Evolutionary conservation across 2,329 filamentous ascomycete genomes (phyloP).

Genomic region (Penicillium griseofulvum): DNA sequence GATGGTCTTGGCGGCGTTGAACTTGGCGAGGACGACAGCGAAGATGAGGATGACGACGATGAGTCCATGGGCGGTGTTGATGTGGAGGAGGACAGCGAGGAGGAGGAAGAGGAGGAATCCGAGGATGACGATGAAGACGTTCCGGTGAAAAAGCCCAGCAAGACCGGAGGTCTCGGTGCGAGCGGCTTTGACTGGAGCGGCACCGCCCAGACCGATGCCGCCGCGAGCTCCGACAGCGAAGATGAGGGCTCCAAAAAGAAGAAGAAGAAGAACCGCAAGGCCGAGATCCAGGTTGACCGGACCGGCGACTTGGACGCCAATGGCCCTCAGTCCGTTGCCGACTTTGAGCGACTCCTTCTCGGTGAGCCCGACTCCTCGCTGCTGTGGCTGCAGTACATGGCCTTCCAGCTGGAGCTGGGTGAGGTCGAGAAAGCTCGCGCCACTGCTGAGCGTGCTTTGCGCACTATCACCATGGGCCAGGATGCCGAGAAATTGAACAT

Average conservation of each 20-base stretch:
- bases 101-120: constrained; percentile 40
- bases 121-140: constrained; percentile 43
- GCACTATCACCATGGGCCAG: constrained; percentile 86
- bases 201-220: constrained; percentile 55
- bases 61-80: constrained; percentile 47
- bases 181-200: constrained; percentile 88
- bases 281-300: constrained; percentile 77
- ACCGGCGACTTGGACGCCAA: constrained; percentile 89
- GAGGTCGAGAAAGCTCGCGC: constrained; percentile 85
- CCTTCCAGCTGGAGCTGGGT: constrained; percentile 91
- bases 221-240: constrained; percentile 52
- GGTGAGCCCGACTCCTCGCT: constrained; percentile 90
- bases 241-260: constrained; percentile 50
- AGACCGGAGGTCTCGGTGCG: constrained; percentile 60
- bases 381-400: constrained; percentile 97
- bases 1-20: constrained; percentile 32
- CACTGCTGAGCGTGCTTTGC: constrained; percentile 84
- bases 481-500: constrained; percentile 91
- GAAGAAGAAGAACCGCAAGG: constrained; percentile 73
- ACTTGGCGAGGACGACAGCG: constrained; percentile 36
- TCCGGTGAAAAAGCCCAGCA: constrained; percentile 39
- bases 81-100: constrained; percentile 41
- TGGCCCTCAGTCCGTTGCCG: constrained; percentile 83
- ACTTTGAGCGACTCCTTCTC: constrained; percentile 90
- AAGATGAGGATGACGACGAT: constrained; percentile 35